Evolutionary conservation across 2,329 filamentous ascomycete species (phyloP), one percentile per base, ranked within the genome.

Genomic region (Pseudofabraea citricarpa): DNA sequence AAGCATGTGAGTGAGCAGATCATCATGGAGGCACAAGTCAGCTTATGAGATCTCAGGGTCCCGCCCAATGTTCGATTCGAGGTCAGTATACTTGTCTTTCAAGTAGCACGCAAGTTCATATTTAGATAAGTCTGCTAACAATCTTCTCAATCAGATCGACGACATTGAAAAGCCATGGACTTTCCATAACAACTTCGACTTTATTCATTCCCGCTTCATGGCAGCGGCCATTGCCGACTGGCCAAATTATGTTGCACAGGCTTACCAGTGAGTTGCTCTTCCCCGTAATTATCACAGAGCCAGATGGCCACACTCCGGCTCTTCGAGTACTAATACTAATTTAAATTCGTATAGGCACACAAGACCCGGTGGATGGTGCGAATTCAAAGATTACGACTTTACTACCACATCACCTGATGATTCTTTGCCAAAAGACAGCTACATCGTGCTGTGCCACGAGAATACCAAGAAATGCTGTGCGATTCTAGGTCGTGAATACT

Each of bases 81-180:
- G n/a, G n/a, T n/a, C n/a, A n/a, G n/a, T n/a, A n/a, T n/a, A n/a
- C n/a, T n/a, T n/a, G n/a, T n/a, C n/a, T n/a, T n/a, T n/a, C n/a
- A n/a, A n/a, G n/a, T n/a, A n/a, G n/a, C 55, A 47, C 50, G 22
- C 48, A 18, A 23, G 8, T 27, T 8, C 13, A 27, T 8, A 27
- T 27, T 27, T 27, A 27, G 8, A 8, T 27, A 13, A 27, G 8
- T 27, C 8, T 8, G 8, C 24, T 27, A 27, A 27, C 24, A 27
- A 27, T 27, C 13, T 27, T 13, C 16, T 55, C 41, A 37, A 46
- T 4, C n/a, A n/a, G n/a, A n/a, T n/a, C n/a, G n/a, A n/a, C n/a
- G n/a, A n/a, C n/a, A n/a, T n/a, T n/a, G n/a, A n/a, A n/a, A n/a
- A n/a, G n/a, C n/a, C n/a, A 32, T 56, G 51, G n/a, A n/a, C n/a